Evolutionary conservation across 225 moss, liverwort and hornwort genomes (phyloP).

Genomic region (Sphagnum contortum): DNA sequence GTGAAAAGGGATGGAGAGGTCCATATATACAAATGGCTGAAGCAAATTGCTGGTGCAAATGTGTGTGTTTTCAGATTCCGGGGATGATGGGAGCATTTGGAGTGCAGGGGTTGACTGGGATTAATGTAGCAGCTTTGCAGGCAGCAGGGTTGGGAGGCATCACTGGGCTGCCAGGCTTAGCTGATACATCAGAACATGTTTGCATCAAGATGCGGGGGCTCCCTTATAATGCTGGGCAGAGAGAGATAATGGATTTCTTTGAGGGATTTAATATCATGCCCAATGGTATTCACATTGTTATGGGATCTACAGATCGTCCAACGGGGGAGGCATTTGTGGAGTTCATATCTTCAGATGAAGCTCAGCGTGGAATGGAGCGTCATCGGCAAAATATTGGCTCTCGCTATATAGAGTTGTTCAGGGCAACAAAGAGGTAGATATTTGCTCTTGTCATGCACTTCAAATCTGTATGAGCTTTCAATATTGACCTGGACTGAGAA

Average conservation of each 20-base stretch:
- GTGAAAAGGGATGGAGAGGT: neutral
- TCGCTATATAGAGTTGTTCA: conserved; percentile 92
- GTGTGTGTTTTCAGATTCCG: conserved; percentile 74
- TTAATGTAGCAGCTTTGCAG: conserved; percentile 98
- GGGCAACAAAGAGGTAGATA: conserved; percentile 89
- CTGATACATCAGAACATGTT: conserved; percentile 96
- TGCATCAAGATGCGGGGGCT: conserved; percentile 99
- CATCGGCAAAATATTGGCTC: conserved; percentile 99
- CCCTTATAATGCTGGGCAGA: conserved; percentile 99
- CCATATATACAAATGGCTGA: conserved; percentile 1
- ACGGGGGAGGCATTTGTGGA: conserved; percentile 99
- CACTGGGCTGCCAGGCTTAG: conserved; percentile 69
- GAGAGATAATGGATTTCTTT: conserved; percentile 99
- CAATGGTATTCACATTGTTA: conserved; percentile 94
- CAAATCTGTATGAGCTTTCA: too few relatives aligned
- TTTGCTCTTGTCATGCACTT: too few relatives aligned
- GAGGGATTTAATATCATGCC: conserved; percentile 92
- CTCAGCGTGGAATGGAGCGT: conserved; percentile 99
- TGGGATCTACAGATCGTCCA: conserved; percentile 99
- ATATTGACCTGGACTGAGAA: too few relatives aligned
- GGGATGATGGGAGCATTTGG: conserved; percentile 99
- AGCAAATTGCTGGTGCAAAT: conserved; percentile 23
- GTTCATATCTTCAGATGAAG: conserved; percentile 87
- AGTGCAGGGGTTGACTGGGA: conserved; percentile 97
- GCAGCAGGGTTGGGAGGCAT: conserved; percentile 92